Conservation (phyloP, 176 grass and related monocot genomes). For the Carex cristatella region DNA sequence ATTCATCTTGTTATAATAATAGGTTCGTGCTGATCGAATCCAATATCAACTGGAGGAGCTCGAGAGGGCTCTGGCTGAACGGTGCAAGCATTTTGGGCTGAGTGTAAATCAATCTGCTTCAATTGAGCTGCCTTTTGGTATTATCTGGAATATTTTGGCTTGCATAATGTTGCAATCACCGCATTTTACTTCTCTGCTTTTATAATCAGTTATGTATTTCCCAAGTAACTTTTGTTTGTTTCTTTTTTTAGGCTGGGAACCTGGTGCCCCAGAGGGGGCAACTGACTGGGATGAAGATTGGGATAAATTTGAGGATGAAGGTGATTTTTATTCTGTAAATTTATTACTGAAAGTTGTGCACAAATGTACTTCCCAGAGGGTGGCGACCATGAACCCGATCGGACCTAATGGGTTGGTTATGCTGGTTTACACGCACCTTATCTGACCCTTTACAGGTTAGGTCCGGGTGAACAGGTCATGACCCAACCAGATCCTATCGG, state of each 20-base stretch:
- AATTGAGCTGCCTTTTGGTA: constrained; percentile 92
- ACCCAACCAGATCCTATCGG: not conserved
- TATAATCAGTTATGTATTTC: not conserved
- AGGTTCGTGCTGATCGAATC: constrained; percentile 97
- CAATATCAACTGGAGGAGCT: constrained; percentile 94
- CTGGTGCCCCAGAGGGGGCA: constrained; percentile 58
- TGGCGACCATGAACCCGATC: not conserved
- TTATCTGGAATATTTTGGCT: not conserved
- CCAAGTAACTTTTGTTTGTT: not conserved
- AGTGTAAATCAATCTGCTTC: constrained; percentile 72
- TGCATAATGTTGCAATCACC: not conserved
- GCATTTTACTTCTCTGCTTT: not conserved
- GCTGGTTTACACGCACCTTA: not conserved
- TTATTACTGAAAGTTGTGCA: not conserved
- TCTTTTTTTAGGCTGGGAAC: constrained; percentile 77
- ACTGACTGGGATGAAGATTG: constrained; percentile 95
- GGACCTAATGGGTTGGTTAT: not conserved
- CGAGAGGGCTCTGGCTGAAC: constrained; percentile 81
- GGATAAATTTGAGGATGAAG: constrained; percentile 99
- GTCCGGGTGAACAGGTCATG: not conserved
- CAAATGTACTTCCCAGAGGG: not conserved
- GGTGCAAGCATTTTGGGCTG: constrained; percentile 84
- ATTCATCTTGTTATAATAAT: constrained; percentile 6
- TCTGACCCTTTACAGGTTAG: not conserved
- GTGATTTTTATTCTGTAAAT: constrained; percentile 35